Base-by-base conservation (phyloP, 2,329 filamentous ascomycete genomes). In the Penicillium psychrosexuale region DNA sequence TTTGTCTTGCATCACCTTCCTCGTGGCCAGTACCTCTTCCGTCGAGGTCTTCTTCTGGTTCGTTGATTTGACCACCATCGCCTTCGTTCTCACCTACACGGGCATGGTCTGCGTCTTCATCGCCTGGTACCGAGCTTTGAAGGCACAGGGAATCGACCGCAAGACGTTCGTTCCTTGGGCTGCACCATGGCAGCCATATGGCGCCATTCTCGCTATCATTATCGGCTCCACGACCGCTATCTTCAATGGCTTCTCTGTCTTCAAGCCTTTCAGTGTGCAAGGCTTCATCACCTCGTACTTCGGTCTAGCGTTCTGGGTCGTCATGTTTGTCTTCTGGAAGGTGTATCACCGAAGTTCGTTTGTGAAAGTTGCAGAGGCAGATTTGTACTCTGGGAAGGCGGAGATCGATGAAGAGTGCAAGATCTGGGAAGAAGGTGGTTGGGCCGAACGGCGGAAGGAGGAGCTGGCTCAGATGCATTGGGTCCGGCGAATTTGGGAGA, bases 31-130 rank as follows among this genome's bases (percentile, higher is more conserved):
- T 8, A 78, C 81, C 52, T 80, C 79, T 48, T 80, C 84, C 0
- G 82, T 86, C 22, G 83, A 83, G 36, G 88, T 90, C 1, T 78
- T 91, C 61, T 81, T 79, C 55, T 91, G 88, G 87, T 84, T 91
- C 61, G 81, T 88, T 37, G 85, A 82, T 47, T 73, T 89, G 59
- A 78, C 73, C 2, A 69, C 71, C 56, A 64, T 64, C 44, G 65
- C 63, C 27, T 59, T 69, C 5, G 60, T 68, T 2, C 58, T 68
- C 13, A 69, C 66, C 19, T 90, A 86, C 71, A 80, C 79, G 27
- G 82, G 83, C 61, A 88, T 89, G 71, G 84, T 83, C 66, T 78
- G 84, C 34, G 85, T 87, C 0, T 92, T 89, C 69, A 72, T 92
- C 42, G 82, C 80, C 60, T 93, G 90, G 73, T 79, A 87, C 70